These are phyloP conservation scores for Grifola frondosa DNA, from an alignment of 1,284 basidiomycete species.

Conservation along the genomic window DNA sequence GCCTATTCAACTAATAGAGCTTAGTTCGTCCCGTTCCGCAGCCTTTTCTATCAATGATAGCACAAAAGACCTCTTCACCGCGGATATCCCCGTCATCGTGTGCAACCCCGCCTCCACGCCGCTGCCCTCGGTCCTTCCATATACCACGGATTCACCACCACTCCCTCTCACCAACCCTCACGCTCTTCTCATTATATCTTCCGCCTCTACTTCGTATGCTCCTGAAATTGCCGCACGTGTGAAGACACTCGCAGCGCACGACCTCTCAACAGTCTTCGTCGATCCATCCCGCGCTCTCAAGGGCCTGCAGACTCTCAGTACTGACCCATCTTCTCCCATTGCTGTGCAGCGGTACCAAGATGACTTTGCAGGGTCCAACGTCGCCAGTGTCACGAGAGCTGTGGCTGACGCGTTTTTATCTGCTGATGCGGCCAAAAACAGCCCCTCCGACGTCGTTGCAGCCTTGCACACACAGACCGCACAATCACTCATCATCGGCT, in stretches of 20 bases:
- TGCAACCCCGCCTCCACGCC: slow-evolving; percentile 56
- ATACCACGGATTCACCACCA: slow-evolving; percentile 21
- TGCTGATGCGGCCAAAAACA: slow-evolving; percentile 2
- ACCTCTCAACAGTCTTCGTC: slow-evolving; percentile 43
- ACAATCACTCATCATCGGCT: slow-evolving; percentile 33
- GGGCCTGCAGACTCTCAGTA: slow-evolving; percentile 48
- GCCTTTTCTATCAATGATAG: slow-evolving; percentile 15
- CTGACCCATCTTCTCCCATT: slow-evolving; percentile 43
- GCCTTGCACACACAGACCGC: slow-evolving; percentile 32
- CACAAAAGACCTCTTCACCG: slow-evolving; percentile 37
- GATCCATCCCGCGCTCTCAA: slow-evolving; percentile 56
- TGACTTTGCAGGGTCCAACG: slow-evolving; percentile 55
- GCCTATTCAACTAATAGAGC: slow-evolving; percentile 49
- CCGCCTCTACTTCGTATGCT: slow-evolving; percentile 20
- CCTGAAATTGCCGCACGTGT: slow-evolving; percentile 17
- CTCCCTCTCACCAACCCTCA: slow-evolving; percentile 48
- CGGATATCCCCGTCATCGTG: slow-evolving; percentile 60
- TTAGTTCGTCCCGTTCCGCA: slow-evolving; percentile 28
- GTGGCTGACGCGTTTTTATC: slow-evolving; percentile 40
- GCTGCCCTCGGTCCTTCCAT: slow-evolving; percentile 37
- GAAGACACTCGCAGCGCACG: slow-evolving; percentile 7
- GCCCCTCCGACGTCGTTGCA: slow-evolving; percentile 11
- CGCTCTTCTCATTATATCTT: slow-evolving; percentile 50
- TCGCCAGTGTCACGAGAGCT: slow-evolving; percentile 46
- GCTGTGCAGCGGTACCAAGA: slow-evolving; percentile 64